Base-by-base conservation (phyloP, 208 protist species). In the Leishmania guyanensis region DNA sequence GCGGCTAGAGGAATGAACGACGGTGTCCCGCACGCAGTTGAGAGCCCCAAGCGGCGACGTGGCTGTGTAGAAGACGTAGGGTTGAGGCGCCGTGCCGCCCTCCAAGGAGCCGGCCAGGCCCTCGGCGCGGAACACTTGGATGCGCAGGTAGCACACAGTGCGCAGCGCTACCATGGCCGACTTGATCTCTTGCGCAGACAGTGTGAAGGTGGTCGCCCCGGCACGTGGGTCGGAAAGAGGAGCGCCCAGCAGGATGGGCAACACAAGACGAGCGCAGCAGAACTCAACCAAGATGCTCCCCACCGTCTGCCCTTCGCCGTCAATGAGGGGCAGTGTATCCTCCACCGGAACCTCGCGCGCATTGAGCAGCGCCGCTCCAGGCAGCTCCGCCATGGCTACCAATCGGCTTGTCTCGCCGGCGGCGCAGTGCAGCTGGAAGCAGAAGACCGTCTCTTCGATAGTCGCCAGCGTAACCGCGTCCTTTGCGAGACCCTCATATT, bases 61-160 rank as follows among this genome's bases (percentile, higher is more conserved):
- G 14, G 89, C 86, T 1, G 94, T 96, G 91, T 96, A 96, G 78
- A 97, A 97, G 26, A 97, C 89, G 78, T 96, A 97, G 22, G 94
- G 94, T 78, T 94, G 88, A 54, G 91, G 91, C 39, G 80, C 60
- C 26, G 62, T 75, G 64, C 46, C 46, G 0, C 65, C 50, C n/a
- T 48, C 70, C 58, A 86, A 71, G 1, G 77, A 62, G 29, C 26
- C 79, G 4, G 71, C 77, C 10, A 96, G 82, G 6, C 87, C 88
- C 60, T 88, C 53, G 16, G 88, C 88, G 5, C 80, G 70, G 82
- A 96, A 96, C 6, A 97, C 88, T 78, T 96, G 92, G 10, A 97
- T 83, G 48, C 93, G 89, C 26, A 97, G 82, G 43, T 84, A 87
- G 16, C 87, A 81, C 43, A 96, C 92, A 14, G 88, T 75, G 50